phyloP scores from a whole-genome alignment of 495 filamentous ascomycete species.

The Tetracladium setigerum region DNA sequence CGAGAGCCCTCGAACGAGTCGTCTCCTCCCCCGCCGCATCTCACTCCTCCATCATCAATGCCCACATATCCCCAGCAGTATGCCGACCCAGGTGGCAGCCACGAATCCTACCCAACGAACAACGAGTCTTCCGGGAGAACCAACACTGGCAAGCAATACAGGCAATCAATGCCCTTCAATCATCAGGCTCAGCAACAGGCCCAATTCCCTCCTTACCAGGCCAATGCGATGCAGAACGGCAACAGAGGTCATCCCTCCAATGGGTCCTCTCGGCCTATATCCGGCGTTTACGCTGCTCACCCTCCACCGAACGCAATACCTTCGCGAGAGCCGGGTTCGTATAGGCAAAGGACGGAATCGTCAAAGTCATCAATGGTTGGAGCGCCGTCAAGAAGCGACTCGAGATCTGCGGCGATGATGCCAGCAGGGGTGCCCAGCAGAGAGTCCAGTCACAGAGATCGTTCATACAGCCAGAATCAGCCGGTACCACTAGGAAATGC shows the following conservation, averaged over 20 bases:
- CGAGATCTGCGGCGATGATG: conserved; percentile 54
- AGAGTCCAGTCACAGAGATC: conserved; percentile 64
- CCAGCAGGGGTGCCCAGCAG: conserved; percentile 57
- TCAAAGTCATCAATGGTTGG: conserved; percentile 54
- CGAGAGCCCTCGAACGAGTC: conserved; percentile 10
- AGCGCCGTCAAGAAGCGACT: conserved; percentile 47
- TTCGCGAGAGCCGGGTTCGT: conserved; percentile 40
- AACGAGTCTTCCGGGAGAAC: conserved; percentile 14
- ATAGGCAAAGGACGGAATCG: conserved; percentile 56
- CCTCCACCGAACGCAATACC: conserved; percentile 28
- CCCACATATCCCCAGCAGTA: not conserved
- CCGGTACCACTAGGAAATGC: conserved; percentile 45
- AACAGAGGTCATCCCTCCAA: conserved; percentile 15
- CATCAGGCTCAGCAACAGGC: conserved; percentile 41
- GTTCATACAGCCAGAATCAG: conserved; percentile 53
- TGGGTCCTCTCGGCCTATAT: conserved; percentile 42
- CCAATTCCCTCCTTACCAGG: conserved; percentile 32
- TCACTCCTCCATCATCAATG: conserved; percentile 5
- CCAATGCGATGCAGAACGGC: conserved; percentile 22
- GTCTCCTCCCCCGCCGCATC: conserved; percentile 1
- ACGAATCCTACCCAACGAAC: conserved; percentile 8
- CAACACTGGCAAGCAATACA: conserved; percentile 22
- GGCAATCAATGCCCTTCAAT: conserved; percentile 31
- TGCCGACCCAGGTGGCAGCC: conserved; percentile 10
- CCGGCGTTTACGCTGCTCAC: conserved; percentile 41